phyloP scores from a whole-genome alignment of 1,284 basidiomycete species.

The Lentinula novae-zelandiae region DNA sequence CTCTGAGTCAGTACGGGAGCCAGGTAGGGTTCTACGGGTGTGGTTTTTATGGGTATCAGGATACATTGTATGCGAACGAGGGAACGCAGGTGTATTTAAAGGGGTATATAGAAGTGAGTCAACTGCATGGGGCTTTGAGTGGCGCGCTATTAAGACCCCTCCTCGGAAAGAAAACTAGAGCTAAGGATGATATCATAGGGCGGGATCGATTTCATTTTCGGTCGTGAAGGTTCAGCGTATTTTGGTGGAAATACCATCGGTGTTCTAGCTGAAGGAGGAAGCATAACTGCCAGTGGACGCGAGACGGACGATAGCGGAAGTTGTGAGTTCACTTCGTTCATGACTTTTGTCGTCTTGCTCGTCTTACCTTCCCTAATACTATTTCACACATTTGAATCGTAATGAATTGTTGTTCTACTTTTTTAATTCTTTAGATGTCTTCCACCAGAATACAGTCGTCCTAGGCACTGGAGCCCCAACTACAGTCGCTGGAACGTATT shows the following conservation, averaged over 20 bases:
- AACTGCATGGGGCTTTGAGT: background rate
- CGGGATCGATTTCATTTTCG: conserved; percentile 54
- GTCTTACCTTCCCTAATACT: background rate
- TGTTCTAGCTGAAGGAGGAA: conserved; percentile 35
- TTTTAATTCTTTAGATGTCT: conserved; percentile 31
- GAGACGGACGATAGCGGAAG: conserved; percentile 42
- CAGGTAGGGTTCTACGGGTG: conserved; percentile 50
- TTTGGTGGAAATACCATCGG: conserved; percentile 46
- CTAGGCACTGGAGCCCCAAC: conserved; percentile 40
- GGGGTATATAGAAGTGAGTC: conserved; percentile 41
- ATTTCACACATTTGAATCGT: background rate
- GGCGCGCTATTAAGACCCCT: too few species aligned
- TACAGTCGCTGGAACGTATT: conserved; percentile 33
- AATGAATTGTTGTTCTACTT: background rate
- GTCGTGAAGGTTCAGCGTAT: conserved; percentile 36
- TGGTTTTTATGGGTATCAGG: conserved; percentile 51
- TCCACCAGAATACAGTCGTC: conserved; percentile 44
- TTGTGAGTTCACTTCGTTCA: conserved; percentile 28
- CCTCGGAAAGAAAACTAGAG: background rate
- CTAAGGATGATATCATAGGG: conserved; percentile 30
- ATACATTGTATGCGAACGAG: conserved; percentile 37
- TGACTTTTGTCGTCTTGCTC: too few species aligned
- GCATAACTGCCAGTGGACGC: conserved; percentile 50
- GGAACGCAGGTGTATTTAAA: conserved; percentile 48
- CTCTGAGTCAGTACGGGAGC: conserved; percentile 48